Evolutionary conservation across 345 rosid genomes (phyloP).

Genomic region (Hibiscus mutabilis): DNA sequence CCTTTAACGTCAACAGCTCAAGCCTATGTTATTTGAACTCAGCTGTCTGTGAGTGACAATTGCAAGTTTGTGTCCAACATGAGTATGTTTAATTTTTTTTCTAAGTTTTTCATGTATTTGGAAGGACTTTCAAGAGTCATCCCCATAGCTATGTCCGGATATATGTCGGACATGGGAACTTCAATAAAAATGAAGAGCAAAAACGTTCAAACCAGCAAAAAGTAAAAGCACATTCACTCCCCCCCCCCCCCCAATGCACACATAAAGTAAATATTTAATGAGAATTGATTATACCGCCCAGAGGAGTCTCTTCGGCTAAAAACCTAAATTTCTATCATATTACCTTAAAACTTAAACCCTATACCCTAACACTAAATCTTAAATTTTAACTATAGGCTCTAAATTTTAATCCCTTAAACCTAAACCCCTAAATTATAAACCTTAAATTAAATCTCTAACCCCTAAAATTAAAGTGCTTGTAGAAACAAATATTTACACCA

Average conservation of each 20-base stretch:
- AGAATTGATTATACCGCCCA: constrained; percentile 52
- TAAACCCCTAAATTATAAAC: too few species aligned
- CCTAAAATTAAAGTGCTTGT: too few species aligned
- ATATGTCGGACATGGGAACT: background rate
- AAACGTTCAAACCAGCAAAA: background rate
- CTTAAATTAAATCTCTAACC: too few species aligned
- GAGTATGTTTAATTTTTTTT: background rate
- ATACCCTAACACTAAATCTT: too few species aligned
- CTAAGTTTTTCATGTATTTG: background rate
- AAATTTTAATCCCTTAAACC: too few species aligned
- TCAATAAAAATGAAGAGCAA: background rate
- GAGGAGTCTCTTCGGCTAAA: constrained; percentile 91
- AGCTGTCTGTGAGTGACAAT: background rate
- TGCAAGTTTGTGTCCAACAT: background rate
- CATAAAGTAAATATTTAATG: background rate
- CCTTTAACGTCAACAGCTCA: background rate
- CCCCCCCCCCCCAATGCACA: background rate
- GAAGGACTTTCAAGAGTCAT: background rate
- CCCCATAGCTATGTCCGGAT: background rate
- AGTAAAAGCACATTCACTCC: background rate
- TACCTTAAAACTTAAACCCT: too few species aligned
- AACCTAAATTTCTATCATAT: too few species aligned
- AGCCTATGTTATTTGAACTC: background rate
- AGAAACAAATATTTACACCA: too few species aligned
- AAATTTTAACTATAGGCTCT: too few species aligned